Percentiles rank a stretch among this genome's conserved stretches.
Evolutionary conservation across 768 basidiomycete species (phyloP).

Genomic region (Obba rivulosa): DNA sequence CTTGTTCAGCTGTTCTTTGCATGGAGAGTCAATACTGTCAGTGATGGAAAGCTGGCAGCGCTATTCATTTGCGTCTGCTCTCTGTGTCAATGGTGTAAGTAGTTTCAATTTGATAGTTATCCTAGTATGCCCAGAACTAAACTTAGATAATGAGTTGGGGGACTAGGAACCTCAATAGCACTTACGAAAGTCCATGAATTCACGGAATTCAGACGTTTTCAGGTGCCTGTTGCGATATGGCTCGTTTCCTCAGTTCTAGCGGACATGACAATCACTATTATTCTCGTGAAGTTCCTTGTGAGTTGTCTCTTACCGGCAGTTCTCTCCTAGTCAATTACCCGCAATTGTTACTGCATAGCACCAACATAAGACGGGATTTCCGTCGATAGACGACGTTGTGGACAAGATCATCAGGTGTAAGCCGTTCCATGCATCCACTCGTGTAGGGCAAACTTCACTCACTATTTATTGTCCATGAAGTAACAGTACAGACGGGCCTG

Average conservation of each 20-base stretch:
- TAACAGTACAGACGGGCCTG: slow-evolving; percentile 34
- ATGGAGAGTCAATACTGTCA: slow-evolving; percentile 35
- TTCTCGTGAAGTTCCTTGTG: slow-evolving; percentile 40
- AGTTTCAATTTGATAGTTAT: no score
- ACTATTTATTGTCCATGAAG: slow-evolving; percentile 11
- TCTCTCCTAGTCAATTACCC: not conserved
- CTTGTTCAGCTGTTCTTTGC: slow-evolving; percentile 45
- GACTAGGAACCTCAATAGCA: slow-evolving; percentile 28
- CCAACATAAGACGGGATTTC: slow-evolving; percentile 38
- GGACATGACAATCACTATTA: slow-evolving; percentile 39
- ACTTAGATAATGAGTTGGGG: slow-evolving; percentile 23
- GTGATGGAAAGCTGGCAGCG: slow-evolving; percentile 21
- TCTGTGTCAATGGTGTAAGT: slow-evolving; percentile 25
- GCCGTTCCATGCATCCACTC: slow-evolving; percentile 4
- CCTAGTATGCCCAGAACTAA: no score
- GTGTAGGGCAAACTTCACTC: not conserved
- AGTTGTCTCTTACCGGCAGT: slow-evolving; percentile 2
- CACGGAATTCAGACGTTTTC: slow-evolving; percentile 27
- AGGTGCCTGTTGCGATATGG: slow-evolving; percentile 35
- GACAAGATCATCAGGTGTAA: slow-evolving; percentile 38
- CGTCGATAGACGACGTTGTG: slow-evolving; percentile 34
- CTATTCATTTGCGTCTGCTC: slow-evolving; percentile 22
- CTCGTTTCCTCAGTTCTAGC: slow-evolving; percentile 34
- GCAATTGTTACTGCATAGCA: slow-evolving; percentile 19
- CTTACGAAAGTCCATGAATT: slow-evolving; percentile 28